Percentiles rank a stretch among this genome's conserved stretches.
These are phyloP conservation scores for Metschnikowia matae DNA, from an alignment of 805 yeast genomes.

Conservation along the genomic window DNA sequence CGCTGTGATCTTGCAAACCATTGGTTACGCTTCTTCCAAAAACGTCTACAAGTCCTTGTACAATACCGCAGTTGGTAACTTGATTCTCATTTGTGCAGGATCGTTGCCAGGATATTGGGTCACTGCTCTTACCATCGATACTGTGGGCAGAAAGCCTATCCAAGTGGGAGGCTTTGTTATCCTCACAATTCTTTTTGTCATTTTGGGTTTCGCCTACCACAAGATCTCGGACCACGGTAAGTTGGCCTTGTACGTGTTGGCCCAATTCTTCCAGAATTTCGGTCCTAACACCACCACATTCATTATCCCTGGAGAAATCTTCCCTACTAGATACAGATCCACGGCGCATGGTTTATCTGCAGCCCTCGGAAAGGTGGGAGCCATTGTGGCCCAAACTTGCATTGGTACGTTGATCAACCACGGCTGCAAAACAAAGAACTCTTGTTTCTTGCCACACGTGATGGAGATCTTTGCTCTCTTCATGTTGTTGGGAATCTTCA, in stretches of 20 bases:
- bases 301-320: conserved; percentile 85
- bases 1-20: conserved; percentile 72
- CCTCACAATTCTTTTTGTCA: conserved; percentile 69
- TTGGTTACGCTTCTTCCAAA: conserved; percentile 72
- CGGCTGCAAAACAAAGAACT: conserved; percentile 58
- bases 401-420: conserved; percentile 80
- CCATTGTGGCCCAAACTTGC: conserved; percentile 85
- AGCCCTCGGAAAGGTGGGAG: conserved; percentile 89
- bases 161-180: conserved; percentile 73
- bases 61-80: conserved; percentile 85
- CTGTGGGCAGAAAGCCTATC: conserved; percentile 78
- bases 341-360: conserved; percentile 95
- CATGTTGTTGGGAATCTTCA: conserved; percentile 75
- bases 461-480: conserved; percentile 91
- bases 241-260: conserved; percentile 71
- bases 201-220: conserved; percentile 81
- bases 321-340: conserved; percentile 94
- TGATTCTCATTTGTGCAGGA: conserved; percentile 92
- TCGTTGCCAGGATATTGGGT: conserved; percentile 92
- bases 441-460: conserved; percentile 84
- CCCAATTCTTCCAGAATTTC: conserved; percentile 86
- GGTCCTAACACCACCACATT: conserved; percentile 94
- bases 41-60: conserved; percentile 69
- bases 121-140: conserved; percentile 74
- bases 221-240: conserved; percentile 62